These are phyloP conservation scores for Nicotiana obtusifolia DNA, from an alignment of 257 asterid genomes.

Conservation along the genomic window DNA sequence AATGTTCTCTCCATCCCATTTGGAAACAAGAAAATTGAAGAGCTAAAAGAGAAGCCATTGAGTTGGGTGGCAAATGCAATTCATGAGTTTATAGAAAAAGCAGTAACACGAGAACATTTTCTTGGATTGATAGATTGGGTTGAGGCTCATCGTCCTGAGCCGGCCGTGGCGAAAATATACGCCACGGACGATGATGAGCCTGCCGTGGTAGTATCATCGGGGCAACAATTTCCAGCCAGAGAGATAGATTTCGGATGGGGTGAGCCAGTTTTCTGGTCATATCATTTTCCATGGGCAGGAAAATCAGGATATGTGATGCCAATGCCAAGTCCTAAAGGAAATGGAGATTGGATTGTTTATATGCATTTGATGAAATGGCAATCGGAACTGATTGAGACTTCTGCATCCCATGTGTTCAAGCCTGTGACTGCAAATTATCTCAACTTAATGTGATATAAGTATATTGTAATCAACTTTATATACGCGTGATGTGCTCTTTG, in stretches of 20 bases:
- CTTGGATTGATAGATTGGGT: slow-evolving; percentile 16
- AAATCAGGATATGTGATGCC: slow-evolving; percentile 15
- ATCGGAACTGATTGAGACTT: slow-evolving; percentile 40
- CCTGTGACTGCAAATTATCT: slow-evolving; percentile 40
- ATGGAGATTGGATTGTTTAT: slow-evolving; percentile 77
- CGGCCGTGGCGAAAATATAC: slow-evolving; percentile 33
- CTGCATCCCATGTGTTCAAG: slow-evolving; percentile 35
- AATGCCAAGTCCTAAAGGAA: slow-evolving; percentile 26
- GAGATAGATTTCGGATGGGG: slow-evolving; percentile 1
- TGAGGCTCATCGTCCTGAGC: background rate
- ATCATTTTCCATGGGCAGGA: slow-evolving; percentile 68
- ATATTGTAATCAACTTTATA: background rate
- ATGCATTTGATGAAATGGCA: slow-evolving; percentile 49
- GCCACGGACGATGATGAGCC: slow-evolving; percentile 34
- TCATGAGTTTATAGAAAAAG: background rate
- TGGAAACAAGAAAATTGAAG: background rate
- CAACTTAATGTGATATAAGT: background rate
- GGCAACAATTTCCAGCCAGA: slow-evolving; percentile 8
- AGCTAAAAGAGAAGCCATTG: background rate
- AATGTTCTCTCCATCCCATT: slow-evolving; percentile 13
- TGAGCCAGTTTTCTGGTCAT: slow-evolving; percentile 34
- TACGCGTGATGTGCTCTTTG: background rate
- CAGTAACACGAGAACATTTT: slow-evolving; percentile 8
- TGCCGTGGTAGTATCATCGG: slow-evolving; percentile 59
- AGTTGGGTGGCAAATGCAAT: background rate